Percentiles rank a stretch among this genome's conserved stretches.
phyloP scores from a whole-genome alignment of 768 basidiomycete species.

The Leccinellum luteum region DNA sequence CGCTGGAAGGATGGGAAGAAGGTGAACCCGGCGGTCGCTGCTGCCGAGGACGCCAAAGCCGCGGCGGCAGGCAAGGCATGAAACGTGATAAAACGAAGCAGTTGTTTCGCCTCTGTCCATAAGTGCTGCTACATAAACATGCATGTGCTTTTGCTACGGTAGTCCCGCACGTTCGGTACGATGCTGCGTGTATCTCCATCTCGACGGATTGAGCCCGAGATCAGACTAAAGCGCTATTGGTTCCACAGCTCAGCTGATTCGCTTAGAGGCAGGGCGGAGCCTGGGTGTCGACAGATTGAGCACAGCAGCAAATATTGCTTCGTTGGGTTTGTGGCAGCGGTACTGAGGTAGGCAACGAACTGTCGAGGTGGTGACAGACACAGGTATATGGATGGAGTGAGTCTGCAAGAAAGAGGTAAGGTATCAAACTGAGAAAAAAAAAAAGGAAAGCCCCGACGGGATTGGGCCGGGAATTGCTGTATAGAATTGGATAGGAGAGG shows the following conservation, averaged over 20 bases:
- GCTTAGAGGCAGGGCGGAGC: background rate
- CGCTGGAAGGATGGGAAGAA: constrained; percentile 96
- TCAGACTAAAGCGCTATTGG: background rate
- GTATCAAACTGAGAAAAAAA: background rate
- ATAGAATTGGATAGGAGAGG: background rate
- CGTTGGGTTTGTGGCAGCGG: background rate
- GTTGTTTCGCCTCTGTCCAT: constrained; percentile 1
- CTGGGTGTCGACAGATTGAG: background rate
- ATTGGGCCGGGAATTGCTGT: background rate
- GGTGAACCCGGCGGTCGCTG: constrained; percentile 93
- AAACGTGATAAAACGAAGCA: constrained; percentile 19
- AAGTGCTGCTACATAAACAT: background rate
- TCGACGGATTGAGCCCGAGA: background rate
- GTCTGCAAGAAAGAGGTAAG: no score
- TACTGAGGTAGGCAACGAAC: background rate
- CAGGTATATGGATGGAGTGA: background rate
- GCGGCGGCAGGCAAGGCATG: constrained; percentile 51
- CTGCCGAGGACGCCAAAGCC: constrained; percentile 85
- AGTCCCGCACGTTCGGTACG: background rate
- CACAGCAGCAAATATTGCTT: background rate
- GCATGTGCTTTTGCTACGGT: background rate
- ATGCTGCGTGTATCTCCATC: background rate
- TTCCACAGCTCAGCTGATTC: background rate
- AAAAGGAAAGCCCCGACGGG: background rate
- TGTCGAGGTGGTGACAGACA: background rate